A percentile compares a stretch with the other conserved stretches of the same genome.
Conservation (phyloP, 129 eudicot species). For the Sambucus nigra region DNA sequence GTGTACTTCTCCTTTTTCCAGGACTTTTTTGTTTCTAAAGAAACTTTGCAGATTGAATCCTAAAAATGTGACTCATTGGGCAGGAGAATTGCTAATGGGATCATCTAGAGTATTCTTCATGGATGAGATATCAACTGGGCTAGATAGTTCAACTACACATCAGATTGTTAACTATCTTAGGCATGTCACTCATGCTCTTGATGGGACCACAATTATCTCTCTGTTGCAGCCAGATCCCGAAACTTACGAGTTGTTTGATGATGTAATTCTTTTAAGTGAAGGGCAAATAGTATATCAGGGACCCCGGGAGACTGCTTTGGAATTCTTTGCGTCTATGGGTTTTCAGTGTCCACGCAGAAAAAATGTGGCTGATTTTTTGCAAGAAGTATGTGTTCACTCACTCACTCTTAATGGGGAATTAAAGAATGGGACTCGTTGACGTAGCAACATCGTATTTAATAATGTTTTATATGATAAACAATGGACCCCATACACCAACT, state of each 20-base stretch:
- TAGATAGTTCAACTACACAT: slow-evolving; percentile 91
- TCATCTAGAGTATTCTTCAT: slow-evolving; percentile 64
- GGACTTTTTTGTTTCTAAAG: neutral
- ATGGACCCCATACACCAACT: no score
- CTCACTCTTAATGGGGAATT: no score
- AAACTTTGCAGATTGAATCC: slow-evolving; percentile 7
- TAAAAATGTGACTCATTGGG: slow-evolving; percentile 6
- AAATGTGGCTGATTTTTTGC: slow-evolving; percentile 89
- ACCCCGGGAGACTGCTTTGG: slow-evolving; percentile 55
- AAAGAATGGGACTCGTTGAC: no score
- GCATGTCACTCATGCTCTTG: slow-evolving; percentile 56
- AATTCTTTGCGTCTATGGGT: slow-evolving; percentile 78
- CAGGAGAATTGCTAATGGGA: slow-evolving; percentile 85
- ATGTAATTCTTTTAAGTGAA: slow-evolving; percentile 63
- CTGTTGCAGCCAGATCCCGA: slow-evolving; percentile 85
- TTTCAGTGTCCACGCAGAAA: slow-evolving; percentile 79
- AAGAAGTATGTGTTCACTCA: slow-evolving; percentile 69
- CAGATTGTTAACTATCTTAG: slow-evolving; percentile 72
- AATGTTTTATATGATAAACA: no score
- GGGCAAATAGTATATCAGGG: slow-evolving; percentile 93
- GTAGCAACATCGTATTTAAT: no score
- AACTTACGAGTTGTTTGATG: slow-evolving; percentile 80
- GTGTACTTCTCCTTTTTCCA: neutral
- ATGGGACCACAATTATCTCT: slow-evolving; percentile 71
- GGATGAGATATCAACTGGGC: slow-evolving; percentile 95